These are phyloP conservation scores for Halteria grandinella DNA, from an alignment of 73 alveolate species.

Conservation along the genomic window DNA sequence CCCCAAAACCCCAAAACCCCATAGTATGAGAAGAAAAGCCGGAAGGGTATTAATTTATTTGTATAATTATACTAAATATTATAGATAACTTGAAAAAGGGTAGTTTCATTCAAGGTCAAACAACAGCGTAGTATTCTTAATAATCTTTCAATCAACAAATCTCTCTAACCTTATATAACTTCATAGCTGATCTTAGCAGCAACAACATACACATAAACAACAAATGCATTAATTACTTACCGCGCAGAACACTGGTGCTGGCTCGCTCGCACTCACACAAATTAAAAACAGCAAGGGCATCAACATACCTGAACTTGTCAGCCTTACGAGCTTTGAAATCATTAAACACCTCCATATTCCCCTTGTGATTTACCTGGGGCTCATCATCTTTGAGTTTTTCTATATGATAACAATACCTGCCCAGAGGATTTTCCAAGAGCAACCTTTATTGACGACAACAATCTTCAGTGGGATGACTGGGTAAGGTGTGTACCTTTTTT, in stretches of 20 bases:
- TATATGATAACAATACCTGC: constrained; percentile 22
- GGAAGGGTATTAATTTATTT: too few species aligned
- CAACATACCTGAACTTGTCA: neutral
- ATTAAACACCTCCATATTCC: constrained; percentile 38
- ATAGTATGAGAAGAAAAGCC: too few species aligned
- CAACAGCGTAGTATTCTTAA: too few species aligned
- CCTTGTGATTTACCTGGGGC: neutral
- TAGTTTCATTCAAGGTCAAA: too few species aligned
- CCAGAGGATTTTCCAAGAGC: neutral
- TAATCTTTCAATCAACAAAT: too few species aligned
- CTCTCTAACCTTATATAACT: too few species aligned
- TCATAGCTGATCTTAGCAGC: too few species aligned
- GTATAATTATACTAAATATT: too few species aligned
- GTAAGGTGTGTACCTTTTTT: neutral
- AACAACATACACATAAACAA: too few species aligned
- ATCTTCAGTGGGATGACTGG: neutral
- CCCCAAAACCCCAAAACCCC: too few species aligned
- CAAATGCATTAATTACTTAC: constrained; percentile 48
- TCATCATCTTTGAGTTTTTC: neutral
- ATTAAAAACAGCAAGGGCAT: constrained; percentile 1
- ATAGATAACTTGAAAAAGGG: too few species aligned
- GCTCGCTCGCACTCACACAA: neutral
- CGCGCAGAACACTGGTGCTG: constrained; percentile 1
- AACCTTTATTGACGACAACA: neutral
- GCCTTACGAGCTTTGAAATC: constrained; percentile 44